Base-by-base conservation (phyloP, 78 protist species). In the Tieghemostelium lacteum region DNA sequence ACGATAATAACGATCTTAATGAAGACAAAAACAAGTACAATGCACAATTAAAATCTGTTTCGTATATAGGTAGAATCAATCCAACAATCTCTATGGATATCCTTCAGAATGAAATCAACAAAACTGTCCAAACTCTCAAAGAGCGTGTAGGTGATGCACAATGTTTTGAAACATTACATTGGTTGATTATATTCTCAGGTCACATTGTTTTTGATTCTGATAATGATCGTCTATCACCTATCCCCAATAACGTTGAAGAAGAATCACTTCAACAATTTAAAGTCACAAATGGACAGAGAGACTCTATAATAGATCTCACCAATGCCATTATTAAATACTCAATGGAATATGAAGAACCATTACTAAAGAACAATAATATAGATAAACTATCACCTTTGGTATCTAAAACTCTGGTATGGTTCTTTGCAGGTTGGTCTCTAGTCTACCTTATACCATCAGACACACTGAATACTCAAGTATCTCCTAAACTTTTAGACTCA, bases 11-110 rank as follows among this genome's bases (percentile, higher is more conserved):
- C 45, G 57, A 73, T 37, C 39, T 73, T 17, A 66, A 69, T 20
- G 73, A 83, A 45, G 91, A 83, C 45, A 83, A 69, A 42, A 67
- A 83, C n/a, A 83, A 83, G 42, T 83, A 83, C 22, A 60, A 83
- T 58, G 91, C 66, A 54, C 91, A 83, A 60, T n/a, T 83, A 26
- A 61, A 58, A 28, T 31, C 52, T 14, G 31, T 83, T 45, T 42
- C 91, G 39, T 83, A 69, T n/a, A 39, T 83, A 58, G 91, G 91
- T 42, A 33, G 91, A 29, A 36, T 83, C 2, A 83, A 52, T 83
- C 74, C 91, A 6, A 74, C 67, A 14, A 33, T 5, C 17, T 83
- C 91, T 28, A 58, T 83, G 76, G 78, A 83, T 2, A 2, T 83
- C 0, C 39, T 83, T 20, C 66, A n/a, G 14, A 60, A 69, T 33